Base-by-base conservation (phyloP, 805 yeast species). In the Starmerella bacillaris region DNA sequence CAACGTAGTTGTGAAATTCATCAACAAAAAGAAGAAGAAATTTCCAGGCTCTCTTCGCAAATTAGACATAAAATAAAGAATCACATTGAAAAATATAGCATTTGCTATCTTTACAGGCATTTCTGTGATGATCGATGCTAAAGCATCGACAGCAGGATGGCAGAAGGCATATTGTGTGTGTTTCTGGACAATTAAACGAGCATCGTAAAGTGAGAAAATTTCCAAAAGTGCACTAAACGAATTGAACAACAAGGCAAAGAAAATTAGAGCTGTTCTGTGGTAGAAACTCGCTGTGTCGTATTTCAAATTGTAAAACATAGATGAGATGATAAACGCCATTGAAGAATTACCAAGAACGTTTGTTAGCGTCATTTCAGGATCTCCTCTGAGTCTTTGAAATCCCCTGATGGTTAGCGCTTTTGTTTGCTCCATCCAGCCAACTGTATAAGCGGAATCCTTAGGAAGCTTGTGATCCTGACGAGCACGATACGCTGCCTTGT, bases 151-250 rank as follows among this genome's bases (percentile, higher is more conserved):
- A 11, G 80, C 65, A 3, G 84, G 83, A 39, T 72, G 71, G 51
- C 74, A 79, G 38, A 78, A 64, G 0, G 80, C 72, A 46, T 74
- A 78, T 33, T 66, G 64, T 48, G 73, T 72, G 51, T 78, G 92
- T 49, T 78, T 78, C 46, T 67, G 68, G 19, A 75, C 64, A 42
- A 78, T 70, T 31, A 73, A 67, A 43, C 77, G 63, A 30, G 67
- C 60, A 17, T 58, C 65, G 45, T 69, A 60, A 47, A 65, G 51
- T 30, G 57, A 55, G 33, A 62, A 50, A 27, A 65, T 66, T 49
- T 73, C 78, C 43, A 72, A 67, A 44, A 72, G 57, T 3, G 77
- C 61, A 21, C 70, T 56, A 54, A 74, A 66, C 7, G 76, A 73
- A 51, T 70, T 73, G 51, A 69, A 72, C 42, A 76, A 57, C 8